These are phyloP conservation scores for Tritrichomonas foetus DNA, from an alignment of 208 protist species.

Conservation along the genomic window DNA sequence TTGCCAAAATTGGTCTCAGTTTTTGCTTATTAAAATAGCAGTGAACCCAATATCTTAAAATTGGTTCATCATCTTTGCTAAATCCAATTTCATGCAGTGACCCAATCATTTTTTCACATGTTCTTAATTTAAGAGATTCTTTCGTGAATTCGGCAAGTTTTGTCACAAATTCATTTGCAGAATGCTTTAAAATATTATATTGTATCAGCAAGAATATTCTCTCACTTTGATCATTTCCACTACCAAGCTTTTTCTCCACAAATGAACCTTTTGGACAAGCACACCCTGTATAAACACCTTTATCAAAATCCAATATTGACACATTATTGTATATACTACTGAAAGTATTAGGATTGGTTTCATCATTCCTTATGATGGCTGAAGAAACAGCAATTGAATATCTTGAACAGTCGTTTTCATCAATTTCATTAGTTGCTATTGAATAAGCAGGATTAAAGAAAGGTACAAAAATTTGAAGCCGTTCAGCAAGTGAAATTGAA, in stretches of 20 bases:
- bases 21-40: constrained; percentile 7
- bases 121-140: neutral
- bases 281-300: neutral
- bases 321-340: neutral
- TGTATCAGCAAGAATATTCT: neutral
- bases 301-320: neutral
- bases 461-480: too few relatives aligned
- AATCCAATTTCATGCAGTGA: neutral
- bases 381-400: neutral
- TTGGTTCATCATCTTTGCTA: neutral
- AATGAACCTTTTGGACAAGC: neutral
- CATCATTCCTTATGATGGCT: neutral
- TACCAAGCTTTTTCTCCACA: neutral
- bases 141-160: neutral
- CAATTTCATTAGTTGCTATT: too few relatives aligned
- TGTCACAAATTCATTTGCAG: neutral
- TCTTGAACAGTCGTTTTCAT: neutral
- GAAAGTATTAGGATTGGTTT: too few relatives aligned
- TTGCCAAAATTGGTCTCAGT: neutral
- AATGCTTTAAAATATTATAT: neutral
- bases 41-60: neutral
- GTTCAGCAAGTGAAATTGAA: too few relatives aligned
- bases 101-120: neutral
- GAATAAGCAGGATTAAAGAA: too few relatives aligned
- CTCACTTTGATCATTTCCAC: neutral